Evolutionary conservation across 148 eudicot species (phyloP).

Genomic region (Rhododendron ovatum): DNA sequence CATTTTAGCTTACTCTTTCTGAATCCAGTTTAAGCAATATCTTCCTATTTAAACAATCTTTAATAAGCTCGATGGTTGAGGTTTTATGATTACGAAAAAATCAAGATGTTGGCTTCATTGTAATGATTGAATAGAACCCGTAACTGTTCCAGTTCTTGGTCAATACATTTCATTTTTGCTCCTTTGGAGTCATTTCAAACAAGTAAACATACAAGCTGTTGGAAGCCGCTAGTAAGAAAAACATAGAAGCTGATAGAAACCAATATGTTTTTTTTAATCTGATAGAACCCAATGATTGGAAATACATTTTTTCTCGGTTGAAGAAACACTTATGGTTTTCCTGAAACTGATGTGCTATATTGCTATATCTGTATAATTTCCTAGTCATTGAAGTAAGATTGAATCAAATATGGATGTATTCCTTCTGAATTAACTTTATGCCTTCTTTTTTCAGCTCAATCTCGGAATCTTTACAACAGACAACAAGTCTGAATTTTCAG

Average conservation of each 20-base stretch:
- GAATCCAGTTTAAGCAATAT: not conserved
- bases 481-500: slow-evolving; percentile 62
- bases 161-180: not conserved
- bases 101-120: not conserved
- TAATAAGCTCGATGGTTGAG: not conserved
- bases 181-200: not conserved
- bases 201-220: not conserved
- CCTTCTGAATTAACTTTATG: not conserved
- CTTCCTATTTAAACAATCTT: not conserved
- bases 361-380: not conserved
- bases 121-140: not conserved
- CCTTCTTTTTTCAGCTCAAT: slow-evolving; percentile 52
- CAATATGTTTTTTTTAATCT: not conserved
- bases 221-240: not conserved
- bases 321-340: not conserved
- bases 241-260: not conserved
- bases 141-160: not conserved
- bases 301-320: not conserved
- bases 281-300: not conserved
- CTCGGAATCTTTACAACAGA: slow-evolving; percentile 65
- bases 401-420: not conserved
- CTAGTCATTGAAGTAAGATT: not conserved
- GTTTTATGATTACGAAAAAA: not conserved
- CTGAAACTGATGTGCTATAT: not conserved
- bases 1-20: not conserved